phyloP scores from a whole-genome alignment of 2,329 filamentous ascomycete species.

The Penicillium sclerotigenum region DNA sequence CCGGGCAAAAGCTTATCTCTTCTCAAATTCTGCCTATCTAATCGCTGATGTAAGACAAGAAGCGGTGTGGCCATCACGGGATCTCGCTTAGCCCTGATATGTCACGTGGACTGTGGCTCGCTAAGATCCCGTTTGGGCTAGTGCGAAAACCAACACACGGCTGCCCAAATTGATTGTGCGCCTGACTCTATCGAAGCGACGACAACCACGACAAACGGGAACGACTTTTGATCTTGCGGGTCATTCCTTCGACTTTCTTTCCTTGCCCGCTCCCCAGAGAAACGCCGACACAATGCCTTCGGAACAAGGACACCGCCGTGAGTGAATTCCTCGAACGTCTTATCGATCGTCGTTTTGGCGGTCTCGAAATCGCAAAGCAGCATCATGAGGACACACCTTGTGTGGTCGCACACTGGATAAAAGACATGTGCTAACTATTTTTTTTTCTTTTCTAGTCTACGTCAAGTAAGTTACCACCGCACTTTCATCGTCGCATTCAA shows the following conservation, averaged over 20 bases:
- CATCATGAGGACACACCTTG: conserved; percentile 9
- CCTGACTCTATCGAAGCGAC: conserved; percentile 40
- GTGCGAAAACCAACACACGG: conserved; percentile 26
- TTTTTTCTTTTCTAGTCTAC: conserved; percentile 61
- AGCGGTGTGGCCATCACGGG: conserved; percentile 13
- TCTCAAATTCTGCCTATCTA: conserved; percentile 18
- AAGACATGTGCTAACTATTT: conserved; percentile 30
- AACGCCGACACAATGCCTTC: conserved; percentile 74
- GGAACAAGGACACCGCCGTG: conserved; percentile 83
- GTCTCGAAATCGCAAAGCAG: conserved; percentile 11
- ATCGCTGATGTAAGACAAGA: conserved; percentile 20
- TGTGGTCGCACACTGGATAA: conserved; percentile 3
- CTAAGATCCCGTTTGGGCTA: conserved; percentile 39
- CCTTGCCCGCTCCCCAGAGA: conserved; percentile 42
- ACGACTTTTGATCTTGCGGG: conserved; percentile 29
- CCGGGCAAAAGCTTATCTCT: background rate
- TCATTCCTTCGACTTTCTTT: conserved; percentile 43
- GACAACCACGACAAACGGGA: conserved; percentile 42
- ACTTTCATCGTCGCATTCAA: conserved; percentile 22
- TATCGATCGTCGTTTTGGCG: conserved; percentile 15
- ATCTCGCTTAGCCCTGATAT: conserved; percentile 33
- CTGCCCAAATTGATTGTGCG: conserved; percentile 40
- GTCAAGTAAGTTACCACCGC: conserved; percentile 69
- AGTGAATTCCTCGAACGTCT: conserved; percentile 47
- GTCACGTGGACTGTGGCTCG: conserved; percentile 19